Base-by-base conservation (phyloP, 176 grass and related monocot species). In the Oryza nivara region DNA sequence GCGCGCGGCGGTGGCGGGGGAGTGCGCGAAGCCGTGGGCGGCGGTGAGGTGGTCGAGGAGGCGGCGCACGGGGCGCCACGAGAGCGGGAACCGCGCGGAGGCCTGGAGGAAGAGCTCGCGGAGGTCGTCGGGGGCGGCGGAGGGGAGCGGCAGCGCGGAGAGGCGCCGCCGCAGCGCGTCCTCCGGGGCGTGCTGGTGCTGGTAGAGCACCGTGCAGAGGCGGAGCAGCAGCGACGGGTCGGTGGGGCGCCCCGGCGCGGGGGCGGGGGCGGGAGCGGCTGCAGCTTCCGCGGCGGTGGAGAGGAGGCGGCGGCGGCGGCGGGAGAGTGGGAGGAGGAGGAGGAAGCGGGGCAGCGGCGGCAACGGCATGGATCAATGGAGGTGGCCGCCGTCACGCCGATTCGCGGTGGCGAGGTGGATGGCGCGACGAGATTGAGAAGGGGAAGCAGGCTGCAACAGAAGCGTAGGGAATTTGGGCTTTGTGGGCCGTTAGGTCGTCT, bases 31-130 rank as follows among this genome's bases (percentile, higher is more conserved):
- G 8, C 70, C 87, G 71, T 89, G 88, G 85, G 13, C 76, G 28
- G 71, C 75, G 79, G 83, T 81, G 85, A 97, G 89, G 87, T 88
- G 89, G 22, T 35, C 82, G 45, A 94, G 94, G 89, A 97, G 79
- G 54, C 94, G 88, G 47, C 92, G 87, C 80, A 97, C 89, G 80
- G 92, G 94, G 52, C 88, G 88, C 89, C 90, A 97, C 44, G 94
- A 97, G 85, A 70, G 83, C 40, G 73, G 88, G 73, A 94, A 97
- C 68, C 85, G 85, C 74, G 85, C 56, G 51, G 82, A 94, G 11
- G 87, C 68, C 80, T 94, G 89, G 87, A 97, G 81, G 87, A 94
- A 97, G 83, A 97, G 84, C 81, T 97, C 94, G 12, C 84, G 91
- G 51, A 86, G 73, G 43, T 87, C 89, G 41, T 82, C 28, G 52